phyloP scores from a whole-genome alignment of 805 yeast genomes.

The Zygotorulaspora chibaensis region DNA sequence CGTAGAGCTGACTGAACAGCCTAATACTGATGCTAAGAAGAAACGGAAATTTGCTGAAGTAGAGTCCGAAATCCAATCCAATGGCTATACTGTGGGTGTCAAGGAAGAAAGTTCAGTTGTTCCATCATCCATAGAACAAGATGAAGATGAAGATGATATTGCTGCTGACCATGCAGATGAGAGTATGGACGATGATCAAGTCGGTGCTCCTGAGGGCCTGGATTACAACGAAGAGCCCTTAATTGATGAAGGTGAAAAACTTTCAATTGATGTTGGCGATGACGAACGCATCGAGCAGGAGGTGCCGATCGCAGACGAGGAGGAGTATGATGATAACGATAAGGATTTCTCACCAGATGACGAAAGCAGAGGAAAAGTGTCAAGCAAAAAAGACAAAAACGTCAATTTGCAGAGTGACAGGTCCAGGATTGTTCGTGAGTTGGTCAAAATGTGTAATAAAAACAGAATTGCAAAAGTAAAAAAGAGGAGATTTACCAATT shows the following conservation, averaged over 20 bases:
- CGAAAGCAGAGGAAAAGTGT: slow-evolving; percentile 12
- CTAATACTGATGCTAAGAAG: slow-evolving; percentile 7
- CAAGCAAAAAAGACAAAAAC: slow-evolving; percentile 17
- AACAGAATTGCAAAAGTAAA: slow-evolving; percentile 27
- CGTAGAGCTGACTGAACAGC: slow-evolving; percentile 1
- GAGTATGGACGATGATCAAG: slow-evolving; percentile 12
- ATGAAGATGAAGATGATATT: slow-evolving; percentile 11
- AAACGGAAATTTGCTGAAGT: slow-evolving; percentile 12
- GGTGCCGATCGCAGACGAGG: slow-evolving; percentile 12
- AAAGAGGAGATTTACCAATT: slow-evolving; percentile 34
- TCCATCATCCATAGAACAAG: slow-evolving; percentile 2
- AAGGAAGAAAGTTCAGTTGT: slow-evolving; percentile 5
- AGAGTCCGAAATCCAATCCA: slow-evolving; percentile 11
- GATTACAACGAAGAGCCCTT: slow-evolving; percentile 8
- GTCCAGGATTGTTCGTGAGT: slow-evolving; percentile 27
- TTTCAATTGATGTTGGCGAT: slow-evolving; percentile 5
- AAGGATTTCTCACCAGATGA: slow-evolving; percentile 25
- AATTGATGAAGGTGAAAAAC: slow-evolving; percentile 16
- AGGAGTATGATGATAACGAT: slow-evolving; percentile 19
- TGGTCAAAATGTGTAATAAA: slow-evolving; percentile 30
- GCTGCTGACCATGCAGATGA: slow-evolving; percentile 13
- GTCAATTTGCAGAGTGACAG: slow-evolving; percentile 28
- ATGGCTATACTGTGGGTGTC: slow-evolving; percentile 8
- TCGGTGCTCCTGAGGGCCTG: slow-evolving; percentile 7
- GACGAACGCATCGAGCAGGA: slow-evolving; percentile 8